Evolutionary conservation across 2,329 filamentous ascomycete species (phyloP).

Genomic region (Didymella lethalis): DNA sequence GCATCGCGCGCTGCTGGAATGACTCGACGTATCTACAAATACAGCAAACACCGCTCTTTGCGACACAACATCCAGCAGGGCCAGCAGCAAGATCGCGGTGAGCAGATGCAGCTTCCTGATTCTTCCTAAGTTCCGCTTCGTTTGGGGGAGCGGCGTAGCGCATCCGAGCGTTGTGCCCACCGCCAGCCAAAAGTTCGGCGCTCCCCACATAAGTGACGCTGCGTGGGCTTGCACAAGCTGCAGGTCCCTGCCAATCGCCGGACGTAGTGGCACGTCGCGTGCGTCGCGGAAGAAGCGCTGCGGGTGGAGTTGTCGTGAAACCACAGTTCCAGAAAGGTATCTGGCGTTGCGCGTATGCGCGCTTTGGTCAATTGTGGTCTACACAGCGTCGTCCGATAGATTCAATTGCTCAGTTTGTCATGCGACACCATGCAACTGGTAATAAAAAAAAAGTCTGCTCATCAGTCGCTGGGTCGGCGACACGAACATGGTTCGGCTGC

Average conservation of each 20-base stretch:
- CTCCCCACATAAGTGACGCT: conserved; percentile 49
- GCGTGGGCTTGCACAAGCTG: conserved; percentile 21
- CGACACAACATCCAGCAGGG: conserved; percentile 19
- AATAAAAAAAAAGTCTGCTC: conserved; percentile 6
- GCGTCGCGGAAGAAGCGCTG: conserved; percentile 29
- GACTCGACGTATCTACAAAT: conserved; percentile 20
- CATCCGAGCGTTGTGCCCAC: conserved; percentile 37
- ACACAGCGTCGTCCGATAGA: neutral
- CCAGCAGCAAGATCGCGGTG: conserved; percentile 13
- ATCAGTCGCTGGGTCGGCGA: conserved; percentile 17
- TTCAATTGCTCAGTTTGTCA: neutral
- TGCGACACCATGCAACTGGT: conserved; percentile 10
- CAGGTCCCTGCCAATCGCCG: conserved; percentile 35
- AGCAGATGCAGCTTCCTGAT: conserved; percentile 34
- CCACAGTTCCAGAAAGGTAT: conserved; percentile 33
- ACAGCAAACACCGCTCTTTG: conserved; percentile 33
- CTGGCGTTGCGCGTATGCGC: conserved; percentile 20
- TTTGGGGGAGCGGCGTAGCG: conserved; percentile 42
- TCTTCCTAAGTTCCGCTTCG: conserved; percentile 26
- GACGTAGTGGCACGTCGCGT: conserved; percentile 43
- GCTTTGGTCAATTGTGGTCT: neutral
- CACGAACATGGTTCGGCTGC: conserved; percentile 3
- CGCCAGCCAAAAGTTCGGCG: conserved; percentile 31
- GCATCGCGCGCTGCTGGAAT: conserved; percentile 21
- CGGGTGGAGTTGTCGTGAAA: conserved; percentile 37